A percentile compares a stretch with the other conserved stretches of the same genome.
phyloP scores from a whole-genome alignment of 1,139 yeast species.

The Diutina ranongensis region DNA sequence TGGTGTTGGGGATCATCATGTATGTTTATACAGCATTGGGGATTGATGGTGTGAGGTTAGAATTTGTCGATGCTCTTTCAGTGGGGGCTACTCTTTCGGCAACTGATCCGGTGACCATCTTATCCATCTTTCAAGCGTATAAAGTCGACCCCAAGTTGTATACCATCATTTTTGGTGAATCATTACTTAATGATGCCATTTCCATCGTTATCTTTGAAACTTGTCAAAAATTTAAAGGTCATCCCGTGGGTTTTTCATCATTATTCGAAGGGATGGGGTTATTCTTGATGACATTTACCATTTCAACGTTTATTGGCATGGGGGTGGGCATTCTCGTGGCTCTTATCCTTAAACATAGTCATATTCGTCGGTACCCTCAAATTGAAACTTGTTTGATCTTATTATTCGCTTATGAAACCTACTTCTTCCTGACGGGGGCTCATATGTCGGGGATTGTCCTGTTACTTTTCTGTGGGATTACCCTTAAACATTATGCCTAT shows the following conservation, averaged over 20 bases:
- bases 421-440: conserved; percentile 96
- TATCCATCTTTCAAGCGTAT: conserved; percentile 93
- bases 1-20: conserved; percentile 75
- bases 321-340: conserved; percentile 85
- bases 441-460: conserved; percentile 99
- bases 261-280: conserved; percentile 90
- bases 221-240: conserved; percentile 91
- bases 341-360: conserved; percentile 79
- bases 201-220: conserved; percentile 99
- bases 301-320: conserved; percentile 86
- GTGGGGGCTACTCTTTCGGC: conserved; percentile 98
- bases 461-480: conserved; percentile 87
- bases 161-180: conserved; percentile 95
- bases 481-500: conserved; percentile 93
- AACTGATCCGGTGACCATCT: conserved; percentile 95
- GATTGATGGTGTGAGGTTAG: conserved; percentile 73
- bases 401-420: conserved; percentile 88
- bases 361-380: conserved; percentile 86
- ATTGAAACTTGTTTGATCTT: conserved; percentile 90
- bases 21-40: conserved; percentile 90
- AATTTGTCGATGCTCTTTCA: conserved; percentile 91
- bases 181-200: conserved; percentile 90
- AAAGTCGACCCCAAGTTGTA: conserved; percentile 96
- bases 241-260: conserved; percentile 59
- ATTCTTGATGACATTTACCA: conserved; percentile 86